Base-by-base conservation (phyloP, 306 rosid genomes). In the Alnus rubra region DNA sequence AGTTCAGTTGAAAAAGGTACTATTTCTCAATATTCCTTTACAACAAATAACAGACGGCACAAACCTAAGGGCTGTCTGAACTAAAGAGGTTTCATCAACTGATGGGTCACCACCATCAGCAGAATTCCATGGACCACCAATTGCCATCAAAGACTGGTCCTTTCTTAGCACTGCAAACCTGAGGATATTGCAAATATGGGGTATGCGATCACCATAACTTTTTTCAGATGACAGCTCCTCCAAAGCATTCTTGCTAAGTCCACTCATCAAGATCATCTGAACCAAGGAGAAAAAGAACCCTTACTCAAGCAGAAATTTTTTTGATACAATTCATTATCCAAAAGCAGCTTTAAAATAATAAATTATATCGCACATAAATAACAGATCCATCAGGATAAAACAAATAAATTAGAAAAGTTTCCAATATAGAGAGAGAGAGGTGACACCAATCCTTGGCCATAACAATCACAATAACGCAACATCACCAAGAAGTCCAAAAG, bases 81-180 rank as follows among this genome's bases (percentile, higher is more conserved):
- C 81, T 81, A 96, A 81, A 72, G 90, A 86, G 69, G 68, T 83
- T 84, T 85, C 89, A 82, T 88, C 99, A 86, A 79, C 52, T 72
- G 97, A 90, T 58, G 98, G 99, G 84, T 93, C 93, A 42, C 84
- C 89, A 75, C 98, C 99, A 72, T 96, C 99, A 62, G 83, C 82
- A 64, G 98, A 79, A 82, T 88, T 79, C 94, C 99, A 96, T 19
- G 88, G 97, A 60, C 98, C 99, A 81, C 99, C 99, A 87, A 96
- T 87, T 77, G 98, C 92, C 93, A 89, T 84, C 82, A 90, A 86
- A 54, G 97, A 81, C 76, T 87, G 96, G 54, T 91, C 98, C 89
- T 89, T 95, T 88, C 85, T 96, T 65, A 96, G 94, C 82, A 96
- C 82, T 1, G 91, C 94, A 91, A 96, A 96, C 85, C 97, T 90